Conservation (phyloP, 306 rosid genomes). For the Clitoria ternatea region DNA sequence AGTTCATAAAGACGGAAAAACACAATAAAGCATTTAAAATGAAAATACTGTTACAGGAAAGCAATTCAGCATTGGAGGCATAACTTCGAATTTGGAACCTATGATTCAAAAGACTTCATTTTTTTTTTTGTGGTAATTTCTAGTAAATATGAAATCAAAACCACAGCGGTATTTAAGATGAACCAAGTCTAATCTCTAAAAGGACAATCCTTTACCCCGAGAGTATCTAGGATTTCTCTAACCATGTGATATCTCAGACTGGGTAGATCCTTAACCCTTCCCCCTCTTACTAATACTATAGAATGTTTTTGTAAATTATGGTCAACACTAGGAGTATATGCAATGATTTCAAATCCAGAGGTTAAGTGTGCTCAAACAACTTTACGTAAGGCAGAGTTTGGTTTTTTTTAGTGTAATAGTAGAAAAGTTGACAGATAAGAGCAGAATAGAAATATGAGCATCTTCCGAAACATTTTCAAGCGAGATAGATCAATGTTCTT, state of each 20-base stretch:
- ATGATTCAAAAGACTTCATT: neutral
- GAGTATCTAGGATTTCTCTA: too few species aligned
- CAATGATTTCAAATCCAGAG: too few species aligned
- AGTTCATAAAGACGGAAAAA: neutral
- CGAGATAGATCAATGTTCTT: neutral
- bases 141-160: neutral
- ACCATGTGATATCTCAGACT: too few species aligned
- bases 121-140: neutral
- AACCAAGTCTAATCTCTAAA: neutral
- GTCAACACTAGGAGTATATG: too few species aligned
- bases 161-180: neutral
- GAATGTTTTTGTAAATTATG: too few species aligned
- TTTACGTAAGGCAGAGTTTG: too few species aligned
- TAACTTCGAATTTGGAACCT: neutral
- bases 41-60: neutral
- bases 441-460: neutral
- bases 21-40: neutral
- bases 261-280: too few species aligned
- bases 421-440: too few species aligned
- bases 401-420: too few species aligned
- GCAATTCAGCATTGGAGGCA: neutral
- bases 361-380: too few species aligned
- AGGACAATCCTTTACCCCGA: too few species aligned
- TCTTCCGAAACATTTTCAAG: neutral
- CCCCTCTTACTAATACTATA: too few species aligned